Evolutionary conservation across 257 asterid species (phyloP), one percentile per base, ranked within the genome.

Genomic region (Solanum etuberosum): DNA sequence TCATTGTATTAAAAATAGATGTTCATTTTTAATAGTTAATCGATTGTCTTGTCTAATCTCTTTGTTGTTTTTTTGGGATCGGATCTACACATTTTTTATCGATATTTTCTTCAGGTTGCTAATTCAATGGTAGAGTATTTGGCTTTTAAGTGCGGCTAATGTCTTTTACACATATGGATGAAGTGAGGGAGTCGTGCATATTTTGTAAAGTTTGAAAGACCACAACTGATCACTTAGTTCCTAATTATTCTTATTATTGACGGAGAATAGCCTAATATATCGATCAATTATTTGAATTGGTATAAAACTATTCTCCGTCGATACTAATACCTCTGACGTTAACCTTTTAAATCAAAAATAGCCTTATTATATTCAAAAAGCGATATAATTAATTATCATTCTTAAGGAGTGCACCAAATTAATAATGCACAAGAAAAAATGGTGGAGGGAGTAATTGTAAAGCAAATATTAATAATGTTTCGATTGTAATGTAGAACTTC

Each of bases 261-360:
- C 2, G 2, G 6, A 13, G 5, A 46, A 46, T 1, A 18, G 0
- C 54, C 6, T 46, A 46, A 54, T 18, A 54, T 54, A 0, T 0
- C 1, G 25, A 54, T 3, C n/a, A 54, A 54, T 3, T 54, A 54
- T 20, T 54, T 18, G 25, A 54, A 54, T 54, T 2, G 10, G 4
- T 54, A 54, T 54, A 20, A 20, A 54, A 2, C 5, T 54, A 54
- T 6, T 7, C 2, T 54, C 7, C 6, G 1, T 0, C 1, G 6
- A 46, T 5, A 13, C 7, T 0, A 54, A 6, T 54, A 54, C 25
- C 25, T 0, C 10, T 54, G 1, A 20, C 2, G 1, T 3, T 0
- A 20, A 54, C 25, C 4, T 54, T 54, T 54, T 54, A 54, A 3
- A 6, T 18, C 25, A 18, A 54, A 1, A 54, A 54, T 54, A 54